These are phyloP conservation scores for Pythium rishiriense DNA, from an alignment of 352 stramenopile species.

Conservation along the genomic window DNA sequence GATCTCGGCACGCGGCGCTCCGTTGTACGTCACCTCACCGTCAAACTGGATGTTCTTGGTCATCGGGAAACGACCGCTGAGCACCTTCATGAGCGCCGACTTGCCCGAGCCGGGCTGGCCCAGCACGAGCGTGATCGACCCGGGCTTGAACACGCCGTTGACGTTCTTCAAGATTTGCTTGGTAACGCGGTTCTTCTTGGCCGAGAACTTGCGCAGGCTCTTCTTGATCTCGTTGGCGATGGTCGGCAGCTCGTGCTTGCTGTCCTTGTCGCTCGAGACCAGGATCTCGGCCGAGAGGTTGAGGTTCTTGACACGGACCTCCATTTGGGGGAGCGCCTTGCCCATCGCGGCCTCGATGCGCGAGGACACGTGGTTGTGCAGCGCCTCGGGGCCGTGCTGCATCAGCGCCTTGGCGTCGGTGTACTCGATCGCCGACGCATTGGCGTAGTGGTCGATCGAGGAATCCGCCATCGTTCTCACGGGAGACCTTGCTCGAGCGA, in stretches of 20 bases:
- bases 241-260: conserved; percentile 20
- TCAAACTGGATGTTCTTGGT: conserved; percentile 33
- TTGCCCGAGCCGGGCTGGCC: conserved; percentile 20
- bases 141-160: conserved; percentile 31
- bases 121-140: conserved; percentile 29
- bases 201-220: conserved; percentile 7
- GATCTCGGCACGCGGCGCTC: conserved; percentile 30
- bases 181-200: conserved; percentile 20
- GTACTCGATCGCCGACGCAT: conserved; percentile 7
- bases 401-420: conserved; percentile 14
- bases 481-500: conserved; percentile 24
- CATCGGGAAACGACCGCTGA: conserved; percentile 52
- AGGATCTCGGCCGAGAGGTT: conserved; percentile 32
- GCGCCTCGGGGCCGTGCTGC: conserved; percentile 31
- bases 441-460: not conserved
- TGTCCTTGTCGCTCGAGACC: conserved; percentile 13
- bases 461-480: conserved; percentile 11
- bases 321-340: conserved; percentile 16
- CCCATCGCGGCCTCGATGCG: conserved; percentile 32
- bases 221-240: conserved; percentile 15
- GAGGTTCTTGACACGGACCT: conserved; percentile 43
- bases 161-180: conserved; percentile 37
- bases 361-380: conserved; percentile 34
- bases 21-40: conserved; percentile 53
- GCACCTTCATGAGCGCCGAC: conserved; percentile 52